A percentile compares a stretch with the other conserved stretches of the same genome.
phyloP scores from a whole-genome alignment of 257 asterid species.

The Petunia secreta region DNA sequence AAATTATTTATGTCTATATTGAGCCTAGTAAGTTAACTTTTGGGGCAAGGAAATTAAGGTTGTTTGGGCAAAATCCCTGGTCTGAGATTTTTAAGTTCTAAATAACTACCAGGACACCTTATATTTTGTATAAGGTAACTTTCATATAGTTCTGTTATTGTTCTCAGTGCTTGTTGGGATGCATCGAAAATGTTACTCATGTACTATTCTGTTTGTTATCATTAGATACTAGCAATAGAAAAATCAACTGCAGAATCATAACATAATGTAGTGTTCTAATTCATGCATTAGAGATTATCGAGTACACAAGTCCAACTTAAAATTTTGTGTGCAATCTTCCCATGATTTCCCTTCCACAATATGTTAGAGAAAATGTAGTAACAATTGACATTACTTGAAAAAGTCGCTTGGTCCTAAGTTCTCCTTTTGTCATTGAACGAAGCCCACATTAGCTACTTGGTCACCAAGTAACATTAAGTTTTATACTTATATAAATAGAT shows the following conservation, averaged over 20 bases:
- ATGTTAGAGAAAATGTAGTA: conserved; percentile 77
- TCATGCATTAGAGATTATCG: conserved; percentile 81
- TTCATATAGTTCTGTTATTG: conserved; percentile 36
- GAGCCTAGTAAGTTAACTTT: neutral
- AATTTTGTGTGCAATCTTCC: conserved; percentile 93
- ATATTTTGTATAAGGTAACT: conserved; percentile 26
- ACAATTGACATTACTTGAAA: conserved; percentile 31
- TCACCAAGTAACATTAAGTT: too few relatives aligned
- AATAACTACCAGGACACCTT: conserved; percentile 43
- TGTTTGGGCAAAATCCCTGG: conserved; percentile 48
- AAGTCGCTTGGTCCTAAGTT: too few relatives aligned
- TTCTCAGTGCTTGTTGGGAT: neutral
- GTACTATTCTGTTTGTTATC: conserved; percentile 15
- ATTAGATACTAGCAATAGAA: conserved; percentile 81
- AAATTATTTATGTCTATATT: neutral
- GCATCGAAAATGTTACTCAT: conserved; percentile 10
- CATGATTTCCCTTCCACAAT: conserved; percentile 84
- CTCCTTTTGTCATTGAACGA: too few relatives aligned
- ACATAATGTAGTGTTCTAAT: conserved; percentile 83
- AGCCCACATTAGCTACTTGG: too few relatives aligned
- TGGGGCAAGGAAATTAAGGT: conserved; percentile 45
- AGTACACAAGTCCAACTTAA: conserved; percentile 84
- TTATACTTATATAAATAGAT: too few relatives aligned
- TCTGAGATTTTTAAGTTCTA: conserved; percentile 43
- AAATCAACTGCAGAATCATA: conserved; percentile 90